A percentile compares a stretch with the other conserved stretches of the same genome.
Conservation (phyloP, 1,284 basidiomycete species). For the Vanrija sp. region DNA sequence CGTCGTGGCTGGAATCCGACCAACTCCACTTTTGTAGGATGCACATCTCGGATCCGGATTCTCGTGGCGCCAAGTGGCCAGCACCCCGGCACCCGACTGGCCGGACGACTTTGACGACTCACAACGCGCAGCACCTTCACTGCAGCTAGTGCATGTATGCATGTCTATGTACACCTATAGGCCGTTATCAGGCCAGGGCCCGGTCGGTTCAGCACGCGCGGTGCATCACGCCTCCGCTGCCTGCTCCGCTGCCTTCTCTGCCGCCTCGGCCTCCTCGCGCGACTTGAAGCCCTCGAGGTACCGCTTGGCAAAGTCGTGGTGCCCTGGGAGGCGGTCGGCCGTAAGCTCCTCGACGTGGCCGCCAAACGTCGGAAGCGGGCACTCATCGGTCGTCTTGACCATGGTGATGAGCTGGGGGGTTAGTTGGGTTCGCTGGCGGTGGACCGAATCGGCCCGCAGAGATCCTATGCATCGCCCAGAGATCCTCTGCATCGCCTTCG, state of each 20-base stretch:
- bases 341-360: conserved; percentile 26
- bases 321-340: conserved; percentile 36
- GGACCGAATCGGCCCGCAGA: neutral
- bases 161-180: no score
- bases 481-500: no score
- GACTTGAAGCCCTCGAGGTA: conserved; percentile 5
- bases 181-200: no score
- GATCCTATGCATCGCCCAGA: neutral
- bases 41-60: no score
- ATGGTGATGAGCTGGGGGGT: conserved; percentile 75
- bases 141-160: no score
- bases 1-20: no score
- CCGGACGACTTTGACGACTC: no score
- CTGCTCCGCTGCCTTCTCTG: neutral
- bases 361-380: conserved; percentile 35
- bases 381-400: conserved; percentile 58
- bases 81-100: no score
- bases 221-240: neutral
- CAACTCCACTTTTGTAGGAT: no score
- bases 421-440: neutral
- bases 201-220: no score
- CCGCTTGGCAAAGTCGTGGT: conserved; percentile 35
- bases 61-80: no score
- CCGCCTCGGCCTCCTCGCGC: neutral
- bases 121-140: no score